Evolutionary conservation across 106 monocot genomes (phyloP).

Genomic region (Narthecium ossifragum): DNA sequence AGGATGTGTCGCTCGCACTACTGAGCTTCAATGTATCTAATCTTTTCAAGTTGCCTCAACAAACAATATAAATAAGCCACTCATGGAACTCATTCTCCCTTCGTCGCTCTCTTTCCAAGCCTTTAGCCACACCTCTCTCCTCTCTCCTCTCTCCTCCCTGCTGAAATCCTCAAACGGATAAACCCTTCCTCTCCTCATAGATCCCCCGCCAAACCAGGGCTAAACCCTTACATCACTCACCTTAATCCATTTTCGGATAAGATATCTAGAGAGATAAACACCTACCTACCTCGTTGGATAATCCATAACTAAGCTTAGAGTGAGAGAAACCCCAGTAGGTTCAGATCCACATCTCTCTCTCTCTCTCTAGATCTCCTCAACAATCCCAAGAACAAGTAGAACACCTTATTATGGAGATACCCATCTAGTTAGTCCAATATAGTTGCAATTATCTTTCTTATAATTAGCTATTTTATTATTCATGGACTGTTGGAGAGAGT

Average conservation of each 20-base stretch:
- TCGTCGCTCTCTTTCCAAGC: background rate
- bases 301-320: no score
- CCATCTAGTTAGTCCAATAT: background rate
- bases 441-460: background rate
- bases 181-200: background rate
- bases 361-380: background rate
- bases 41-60: background rate
- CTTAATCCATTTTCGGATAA: background rate
- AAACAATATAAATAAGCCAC: constrained; percentile 1
- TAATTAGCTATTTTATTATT: background rate
- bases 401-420: background rate
- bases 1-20: background rate
- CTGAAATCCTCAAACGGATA: background rate
- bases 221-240: background rate
- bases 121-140: background rate
- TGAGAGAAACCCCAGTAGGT: no score
- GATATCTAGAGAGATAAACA: background rate
- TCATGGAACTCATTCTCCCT: background rate
- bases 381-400: background rate
- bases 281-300: no score
- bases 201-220: background rate
- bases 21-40: background rate
- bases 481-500: constrained; percentile 39
- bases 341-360: background rate
- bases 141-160: background rate